Evolutionary conservation across 768 basidiomycete genomes (phyloP).

Genomic region (Hortiboletus flavorubellus): DNA sequence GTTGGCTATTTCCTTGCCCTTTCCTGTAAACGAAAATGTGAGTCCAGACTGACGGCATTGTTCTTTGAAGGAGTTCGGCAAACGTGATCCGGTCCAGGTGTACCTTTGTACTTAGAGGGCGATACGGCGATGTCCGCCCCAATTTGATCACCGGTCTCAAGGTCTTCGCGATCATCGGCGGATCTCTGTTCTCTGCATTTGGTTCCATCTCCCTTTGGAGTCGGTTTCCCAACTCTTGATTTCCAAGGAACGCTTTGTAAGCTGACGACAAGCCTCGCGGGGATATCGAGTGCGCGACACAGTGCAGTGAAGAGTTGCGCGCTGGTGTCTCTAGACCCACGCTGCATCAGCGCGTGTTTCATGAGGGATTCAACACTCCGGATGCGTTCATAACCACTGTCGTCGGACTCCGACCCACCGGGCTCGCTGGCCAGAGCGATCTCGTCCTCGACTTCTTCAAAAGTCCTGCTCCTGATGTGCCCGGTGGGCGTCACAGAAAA

Average conservation of each 20-base stretch:
- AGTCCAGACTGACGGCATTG: slow-evolving; percentile 4
- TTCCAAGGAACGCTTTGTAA: slow-evolving; percentile 94
- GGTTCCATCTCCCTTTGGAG: slow-evolving; percentile 37
- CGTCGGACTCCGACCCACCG: slow-evolving; percentile 40
- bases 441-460: slow-evolving; percentile 61
- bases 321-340: slow-evolving; percentile 80
- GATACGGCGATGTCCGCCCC: slow-evolving; percentile 36
- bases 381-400: slow-evolving; percentile 60
- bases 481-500: slow-evolving; percentile 61
- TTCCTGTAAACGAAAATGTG: slow-evolving; percentile 36
- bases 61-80: background rate
- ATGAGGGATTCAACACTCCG: slow-evolving; percentile 82
- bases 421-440: slow-evolving; percentile 26
- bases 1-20: slow-evolving; percentile 55
- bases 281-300: slow-evolving; percentile 82
- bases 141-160: slow-evolving; percentile 34
- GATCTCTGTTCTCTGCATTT: slow-evolving; percentile 34
- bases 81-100: slow-evolving; percentile 14
- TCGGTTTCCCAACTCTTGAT: slow-evolving; percentile 52
- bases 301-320: slow-evolving; percentile 91
- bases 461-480: slow-evolving; percentile 73
- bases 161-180: slow-evolving; percentile 20
- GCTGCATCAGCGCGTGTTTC: slow-evolving; percentile 83
- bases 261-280: slow-evolving; percentile 83
- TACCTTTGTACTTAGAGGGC: slow-evolving; percentile 34